These are phyloP conservation scores for Uronychia setigera DNA, from an alignment of 73 alveolate species.

Conservation along the genomic window DNA sequence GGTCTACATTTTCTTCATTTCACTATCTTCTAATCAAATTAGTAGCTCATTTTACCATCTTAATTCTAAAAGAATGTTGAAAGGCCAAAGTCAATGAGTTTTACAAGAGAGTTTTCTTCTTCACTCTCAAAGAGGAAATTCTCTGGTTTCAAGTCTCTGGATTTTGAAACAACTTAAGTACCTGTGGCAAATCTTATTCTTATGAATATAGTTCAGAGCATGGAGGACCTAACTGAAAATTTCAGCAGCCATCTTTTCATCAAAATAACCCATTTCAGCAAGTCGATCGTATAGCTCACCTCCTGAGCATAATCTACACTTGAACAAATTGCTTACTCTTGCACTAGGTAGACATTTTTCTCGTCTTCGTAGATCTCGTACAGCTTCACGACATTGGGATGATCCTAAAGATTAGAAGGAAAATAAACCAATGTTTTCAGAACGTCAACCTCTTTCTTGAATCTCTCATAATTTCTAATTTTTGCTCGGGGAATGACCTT, in stretches of 20 bases:
- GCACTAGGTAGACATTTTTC: constrained; percentile 16
- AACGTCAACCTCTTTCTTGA: constrained; percentile 16
- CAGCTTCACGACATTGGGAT: constrained; percentile 27
- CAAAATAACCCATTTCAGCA: neutral
- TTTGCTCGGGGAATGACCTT: neutral
- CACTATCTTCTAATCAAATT: constrained; percentile 18
- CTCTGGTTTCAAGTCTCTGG: constrained; percentile 34
- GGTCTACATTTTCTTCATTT: constrained; percentile 42
- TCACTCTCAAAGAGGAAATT: constrained; percentile 11
- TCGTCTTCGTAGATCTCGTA: constrained; percentile 22
- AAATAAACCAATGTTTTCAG: constrained; percentile 14
- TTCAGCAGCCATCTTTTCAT: constrained; percentile 7
- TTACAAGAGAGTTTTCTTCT: constrained; percentile 1
- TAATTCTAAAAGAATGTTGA: neutral
- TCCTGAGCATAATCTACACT: constrained; percentile 19
- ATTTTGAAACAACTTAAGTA: neutral
- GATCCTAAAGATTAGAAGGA: constrained; percentile 4
- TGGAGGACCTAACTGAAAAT: constrained; percentile 16
- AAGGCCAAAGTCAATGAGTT: constrained; percentile 37
- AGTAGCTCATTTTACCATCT: neutral
- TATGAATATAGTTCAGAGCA: constrained; percentile 18
- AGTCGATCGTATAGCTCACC: constrained; percentile 24
- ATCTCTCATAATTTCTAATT: neutral
- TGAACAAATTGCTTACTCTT: constrained; percentile 37
- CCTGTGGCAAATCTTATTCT: constrained; percentile 27